Conservation (phyloP, 1,284 basidiomycete genomes). For the Leccinum angustisporum region DNA sequence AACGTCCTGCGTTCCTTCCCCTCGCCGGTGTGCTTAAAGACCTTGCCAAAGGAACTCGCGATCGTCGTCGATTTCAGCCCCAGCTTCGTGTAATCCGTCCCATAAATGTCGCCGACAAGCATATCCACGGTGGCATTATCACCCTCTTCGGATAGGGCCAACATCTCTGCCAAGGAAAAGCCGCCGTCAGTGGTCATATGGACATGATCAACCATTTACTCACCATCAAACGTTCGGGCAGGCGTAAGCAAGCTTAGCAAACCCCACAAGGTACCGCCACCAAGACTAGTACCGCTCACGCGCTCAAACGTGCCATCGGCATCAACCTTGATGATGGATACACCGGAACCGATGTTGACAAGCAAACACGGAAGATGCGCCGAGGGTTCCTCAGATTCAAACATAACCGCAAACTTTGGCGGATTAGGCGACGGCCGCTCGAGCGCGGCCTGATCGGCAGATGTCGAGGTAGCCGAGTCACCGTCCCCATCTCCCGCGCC, state of each 20-base stretch:
- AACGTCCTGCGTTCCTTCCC: constrained; percentile 52
- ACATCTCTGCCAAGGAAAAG: constrained; percentile 75
- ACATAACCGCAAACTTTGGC: constrained; percentile 87
- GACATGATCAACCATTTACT: constrained; percentile 34
- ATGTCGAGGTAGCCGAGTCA: constrained; percentile 3
- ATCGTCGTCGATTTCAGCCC: constrained; percentile 98
- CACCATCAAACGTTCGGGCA: constrained; percentile 95
- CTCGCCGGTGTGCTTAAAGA: constrained; percentile 86
- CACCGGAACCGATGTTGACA: constrained; percentile 98
- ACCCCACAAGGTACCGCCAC: constrained; percentile 99
- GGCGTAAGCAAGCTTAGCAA: constrained; percentile 92
- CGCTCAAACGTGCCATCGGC: constrained; percentile 95
- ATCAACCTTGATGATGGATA: constrained; percentile 97
- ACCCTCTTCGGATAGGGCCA: constrained; percentile 88
- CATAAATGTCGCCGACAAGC: constrained; percentile 99
- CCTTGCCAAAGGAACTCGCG: constrained; percentile 97
- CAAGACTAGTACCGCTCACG: constrained; percentile 94
- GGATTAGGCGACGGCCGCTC: constrained; percentile 92
- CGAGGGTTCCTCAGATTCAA: constrained; percentile 68
- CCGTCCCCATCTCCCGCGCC: constrained; percentile 13
- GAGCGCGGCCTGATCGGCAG: constrained; percentile 40
- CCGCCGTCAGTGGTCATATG: constrained; percentile 11
- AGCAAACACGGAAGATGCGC: constrained; percentile 95
- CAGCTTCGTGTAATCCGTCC: constrained; percentile 89
- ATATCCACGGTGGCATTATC: constrained; percentile 97